These are phyloP conservation scores for Chiua virens DNA, from an alignment of 768 basidiomycete genomes.

Conservation along the genomic window DNA sequence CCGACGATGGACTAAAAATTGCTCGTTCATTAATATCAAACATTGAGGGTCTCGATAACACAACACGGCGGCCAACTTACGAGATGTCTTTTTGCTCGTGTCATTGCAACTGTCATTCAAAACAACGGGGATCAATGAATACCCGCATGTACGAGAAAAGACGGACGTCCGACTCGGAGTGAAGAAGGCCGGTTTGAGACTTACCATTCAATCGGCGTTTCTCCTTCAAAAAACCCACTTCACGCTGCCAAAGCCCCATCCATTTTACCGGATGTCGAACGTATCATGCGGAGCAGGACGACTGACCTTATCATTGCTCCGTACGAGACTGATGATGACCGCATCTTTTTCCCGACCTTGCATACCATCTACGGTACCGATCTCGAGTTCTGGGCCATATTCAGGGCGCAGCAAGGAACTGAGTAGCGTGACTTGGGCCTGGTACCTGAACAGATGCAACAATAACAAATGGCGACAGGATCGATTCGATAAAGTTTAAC, in stretches of 20 bases:
- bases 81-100: constrained; percentile 83
- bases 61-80: constrained; percentile 44
- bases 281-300: no score
- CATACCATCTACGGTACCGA: constrained; percentile 95
- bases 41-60: neutral
- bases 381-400: constrained; percentile 74
- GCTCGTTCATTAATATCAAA: no score
- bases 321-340: constrained; percentile 86
- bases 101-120: constrained; percentile 73
- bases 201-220: constrained; percentile 86
- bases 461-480: neutral
- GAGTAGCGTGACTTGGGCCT: constrained; percentile 89
- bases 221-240: constrained; percentile 94
- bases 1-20: constrained; percentile 81
- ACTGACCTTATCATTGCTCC: constrained; percentile 80
- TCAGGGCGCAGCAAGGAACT: constrained; percentile 70
- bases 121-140: no score
- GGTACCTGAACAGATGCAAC: constrained; percentile 51
- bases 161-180: no score
- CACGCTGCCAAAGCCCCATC: constrained; percentile 49
- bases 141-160: no score
- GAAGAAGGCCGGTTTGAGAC: constrained; percentile 8
- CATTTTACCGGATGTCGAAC: neutral
- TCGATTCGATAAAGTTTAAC: no score
- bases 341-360: constrained; percentile 97